phyloP scores from a whole-genome alignment of 1,284 basidiomycete genomes.

The Wallemia hederae region DNA sequence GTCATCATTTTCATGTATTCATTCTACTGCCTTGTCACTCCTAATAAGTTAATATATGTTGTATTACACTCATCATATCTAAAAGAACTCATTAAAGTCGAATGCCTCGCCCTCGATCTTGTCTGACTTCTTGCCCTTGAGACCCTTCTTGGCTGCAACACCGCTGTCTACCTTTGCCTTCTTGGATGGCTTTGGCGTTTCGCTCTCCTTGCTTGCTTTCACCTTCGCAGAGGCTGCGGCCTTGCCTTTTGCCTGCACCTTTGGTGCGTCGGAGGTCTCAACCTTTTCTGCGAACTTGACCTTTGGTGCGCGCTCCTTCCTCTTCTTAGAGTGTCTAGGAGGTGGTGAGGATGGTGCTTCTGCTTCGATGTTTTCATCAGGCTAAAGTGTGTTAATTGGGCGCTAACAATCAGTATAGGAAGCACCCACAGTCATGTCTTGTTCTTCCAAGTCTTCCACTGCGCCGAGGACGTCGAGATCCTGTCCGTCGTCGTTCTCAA shows the following conservation, averaged over 20 bases:
- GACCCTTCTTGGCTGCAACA: neutral
- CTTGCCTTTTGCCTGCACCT: neutral
- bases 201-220: neutral
- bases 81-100: slow-evolving; percentile 1
- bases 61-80: neutral
- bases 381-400: neutral
- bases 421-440: neutral
- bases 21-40: too few species aligned
- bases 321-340: neutral
- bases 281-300: neutral
- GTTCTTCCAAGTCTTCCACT: neutral
- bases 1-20: too few species aligned
- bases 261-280: neutral
- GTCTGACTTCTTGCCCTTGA: neutral
- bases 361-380: neutral
- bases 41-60: neutral
- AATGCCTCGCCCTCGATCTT: neutral
- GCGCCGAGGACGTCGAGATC: neutral
- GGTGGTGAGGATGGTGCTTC: neutral
- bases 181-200: neutral
- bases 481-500: neutral
- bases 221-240: neutral
- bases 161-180: neutral
- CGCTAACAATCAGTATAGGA: neutral
- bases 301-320: neutral